Evolutionary conservation across 1,139 yeast species (phyloP), one percentile per base, ranked within the genome.

Genomic region (Geotrichum citri-aurantii): DNA sequence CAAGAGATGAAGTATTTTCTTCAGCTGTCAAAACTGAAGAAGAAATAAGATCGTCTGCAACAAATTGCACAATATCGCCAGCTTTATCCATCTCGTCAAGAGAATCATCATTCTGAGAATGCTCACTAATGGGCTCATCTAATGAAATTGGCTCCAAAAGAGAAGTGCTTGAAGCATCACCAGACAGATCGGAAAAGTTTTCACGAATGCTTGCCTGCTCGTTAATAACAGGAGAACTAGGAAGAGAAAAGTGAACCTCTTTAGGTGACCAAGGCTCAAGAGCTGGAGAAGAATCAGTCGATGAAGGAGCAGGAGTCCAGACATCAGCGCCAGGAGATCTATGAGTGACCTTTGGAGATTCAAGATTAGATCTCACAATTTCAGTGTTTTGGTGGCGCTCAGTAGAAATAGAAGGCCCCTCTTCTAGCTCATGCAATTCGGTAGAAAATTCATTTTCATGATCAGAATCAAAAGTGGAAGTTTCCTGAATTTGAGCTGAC

Each of bases 261-360:
- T 46, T 46, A 23, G 50, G 55, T 12, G 55, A 46, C 55, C 50
- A 46, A 21, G 55, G 50, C 46, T 46, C 46, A 29, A 23, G 46
- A 14, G 23, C 44, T 12, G 50, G 51, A 46, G 55, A 26, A 17
- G 51, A 46, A 23, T 47, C 55, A 24, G 44, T 46, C 2, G 56
- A 44, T 21, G 55, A 53, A 23, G 55, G 50, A 14, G 24, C 55
- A 24, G 55, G 55, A 3, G 55, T 27, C 55, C 55, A 53, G n/a
- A 24, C 17, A 12, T 17, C 53, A 10, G 53, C 53, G 12, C 47
- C 40, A 8, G 53, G 53, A 5, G 53, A 50, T 24, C 53, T 11
- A 17, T 12, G 33, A 7, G 48, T 14, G 6, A n/a, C 44, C n/a
- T 5, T 17, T 37, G 44, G 44, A 37, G 44, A 37, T 37, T 17